Conservation (phyloP, 2,329 filamentous ascomycete genomes). For the Fusarium nisikadoi region DNA sequence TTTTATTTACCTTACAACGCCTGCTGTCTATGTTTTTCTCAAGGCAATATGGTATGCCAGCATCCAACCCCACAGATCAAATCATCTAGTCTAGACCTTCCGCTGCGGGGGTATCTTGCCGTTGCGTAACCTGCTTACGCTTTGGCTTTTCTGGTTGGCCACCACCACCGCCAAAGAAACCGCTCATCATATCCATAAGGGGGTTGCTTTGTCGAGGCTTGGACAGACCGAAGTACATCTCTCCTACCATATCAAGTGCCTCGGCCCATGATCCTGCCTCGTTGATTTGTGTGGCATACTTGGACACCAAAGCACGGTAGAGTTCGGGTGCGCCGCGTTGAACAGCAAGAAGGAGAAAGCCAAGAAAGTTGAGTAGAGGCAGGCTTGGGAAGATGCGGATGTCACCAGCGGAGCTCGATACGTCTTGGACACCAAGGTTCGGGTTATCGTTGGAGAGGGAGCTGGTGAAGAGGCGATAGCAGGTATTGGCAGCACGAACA, state of each 20-base stretch:
- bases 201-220: slow-evolving; percentile 91
- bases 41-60: slow-evolving; percentile 41
- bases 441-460: slow-evolving; percentile 55
- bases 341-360: slow-evolving; percentile 82
- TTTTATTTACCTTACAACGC: slow-evolving; percentile 43
- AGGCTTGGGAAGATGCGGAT: slow-evolving; percentile 87
- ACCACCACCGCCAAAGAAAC: slow-evolving; percentile 81
- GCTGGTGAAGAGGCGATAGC: slow-evolving; percentile 72
- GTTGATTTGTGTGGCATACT: slow-evolving; percentile 82
- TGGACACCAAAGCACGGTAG: slow-evolving; percentile 82
- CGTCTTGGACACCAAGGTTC: slow-evolving; percentile 78
- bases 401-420: slow-evolving; percentile 78
- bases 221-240: slow-evolving; percentile 96
- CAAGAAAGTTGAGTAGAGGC: slow-evolving; percentile 95
- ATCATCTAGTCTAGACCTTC: slow-evolving; percentile 67
- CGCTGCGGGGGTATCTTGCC: slow-evolving; percentile 61
- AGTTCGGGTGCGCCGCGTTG: slow-evolving; percentile 82
- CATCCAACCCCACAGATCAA: slow-evolving; percentile 5
- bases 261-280: slow-evolving; percentile 84
- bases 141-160: slow-evolving; percentile 47
- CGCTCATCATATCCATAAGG: slow-evolving; percentile 98
- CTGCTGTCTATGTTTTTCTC: slow-evolving; percentile 42
- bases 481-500: slow-evolving; percentile 85
- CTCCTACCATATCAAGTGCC: slow-evolving; percentile 84
- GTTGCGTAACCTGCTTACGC: slow-evolving; percentile 56